Base-by-base conservation (phyloP, 306 rosid genomes). In the Myrica gale region DNA sequence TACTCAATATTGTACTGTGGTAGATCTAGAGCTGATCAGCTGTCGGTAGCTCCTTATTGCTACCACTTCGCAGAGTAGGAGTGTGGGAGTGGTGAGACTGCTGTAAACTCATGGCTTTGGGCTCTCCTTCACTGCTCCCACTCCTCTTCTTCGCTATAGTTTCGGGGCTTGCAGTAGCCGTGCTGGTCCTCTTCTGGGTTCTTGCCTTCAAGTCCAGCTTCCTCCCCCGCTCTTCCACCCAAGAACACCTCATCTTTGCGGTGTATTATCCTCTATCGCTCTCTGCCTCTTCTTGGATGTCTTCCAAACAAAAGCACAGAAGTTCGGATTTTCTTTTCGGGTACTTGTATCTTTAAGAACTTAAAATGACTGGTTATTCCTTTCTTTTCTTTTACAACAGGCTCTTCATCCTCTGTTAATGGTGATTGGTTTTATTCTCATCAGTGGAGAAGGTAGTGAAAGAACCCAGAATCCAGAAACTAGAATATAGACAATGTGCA, bases 381-480 rank as follows among this genome's bases (percentile, higher is more conserved):
- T 20, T 79, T 37, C 13, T 52, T 75, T 46, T 12, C 39, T 80
- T 76, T 8, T 78, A 45, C 41, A 26, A 41, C 88, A 92, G 98
- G 92, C 78, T 83, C 96, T 95, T 66, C 99, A 95, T 82, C 99
- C 99, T 72, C 61, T 95, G 50, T 70, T 90, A 5, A 95, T 92
- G 99, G 97, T 95, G 68, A 88, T 95, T 79, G 99, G 99, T 19
- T 89, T 95, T 74, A 83, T 92, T 69, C 89, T 92, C 61, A 57
- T 92, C 66, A 92, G 91, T 69, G 99, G 99, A 77, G 97, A 95
- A 88, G 99, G 99, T 90, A 83, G 23, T 66, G 58, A 26, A 61
- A 56, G 68, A 72, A 26, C 47, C 76, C 71, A 26, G 7, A 44
- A 78, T 57, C 74, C 68, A 44, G 4, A 44, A 69, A 78, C 51